Evolutionary conservation across 306 rosid genomes (phyloP).

Genomic region (Trifolium fragiferum): DNA sequence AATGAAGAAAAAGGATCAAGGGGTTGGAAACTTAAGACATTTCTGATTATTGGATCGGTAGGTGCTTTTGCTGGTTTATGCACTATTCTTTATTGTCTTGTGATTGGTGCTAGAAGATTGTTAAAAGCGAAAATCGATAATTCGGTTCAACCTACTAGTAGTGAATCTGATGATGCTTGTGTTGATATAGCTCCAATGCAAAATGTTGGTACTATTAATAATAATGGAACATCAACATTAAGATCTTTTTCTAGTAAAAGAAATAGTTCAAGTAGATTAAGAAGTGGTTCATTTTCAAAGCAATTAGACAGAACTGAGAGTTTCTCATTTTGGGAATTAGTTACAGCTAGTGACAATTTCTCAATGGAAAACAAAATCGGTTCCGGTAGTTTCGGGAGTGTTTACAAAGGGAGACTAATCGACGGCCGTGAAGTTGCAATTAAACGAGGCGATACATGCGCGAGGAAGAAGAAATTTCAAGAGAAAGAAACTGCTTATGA

Average conservation of each 20-base stretch:
- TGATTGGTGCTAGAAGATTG: conserved; percentile 40
- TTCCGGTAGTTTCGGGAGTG: conserved; percentile 56
- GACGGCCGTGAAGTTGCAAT: conserved; percentile 57
- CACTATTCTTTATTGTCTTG: conserved; percentile 42
- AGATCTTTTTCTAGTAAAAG: conserved; percentile 48
- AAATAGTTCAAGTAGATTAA: conserved; percentile 41
- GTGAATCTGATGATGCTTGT: conserved; percentile 39
- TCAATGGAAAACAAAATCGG: conserved; percentile 46
- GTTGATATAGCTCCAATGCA: conserved; percentile 38
- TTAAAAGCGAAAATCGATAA: conserved; percentile 22
- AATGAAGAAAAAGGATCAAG: background rate
- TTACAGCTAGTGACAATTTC: conserved; percentile 43
- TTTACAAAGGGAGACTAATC: conserved; percentile 49
- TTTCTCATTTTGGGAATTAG: conserved; percentile 47
- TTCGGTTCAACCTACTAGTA: conserved; percentile 46
- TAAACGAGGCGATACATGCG: conserved; percentile 52
- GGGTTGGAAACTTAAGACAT: conserved; percentile 21
- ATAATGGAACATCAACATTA: conserved; percentile 19
- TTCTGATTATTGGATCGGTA: conserved; percentile 49
- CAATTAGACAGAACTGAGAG: conserved; percentile 45
- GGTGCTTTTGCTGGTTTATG: conserved; percentile 52
- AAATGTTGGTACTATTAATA: too few relatives aligned
- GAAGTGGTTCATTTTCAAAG: conserved; percentile 53
- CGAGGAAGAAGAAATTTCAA: conserved; percentile 49
- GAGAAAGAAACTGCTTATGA: conserved; percentile 58